Conservation (phyloP, 192 early-diverging fungal genomes). For the Gryganskiella cystojenkinii region DNA sequence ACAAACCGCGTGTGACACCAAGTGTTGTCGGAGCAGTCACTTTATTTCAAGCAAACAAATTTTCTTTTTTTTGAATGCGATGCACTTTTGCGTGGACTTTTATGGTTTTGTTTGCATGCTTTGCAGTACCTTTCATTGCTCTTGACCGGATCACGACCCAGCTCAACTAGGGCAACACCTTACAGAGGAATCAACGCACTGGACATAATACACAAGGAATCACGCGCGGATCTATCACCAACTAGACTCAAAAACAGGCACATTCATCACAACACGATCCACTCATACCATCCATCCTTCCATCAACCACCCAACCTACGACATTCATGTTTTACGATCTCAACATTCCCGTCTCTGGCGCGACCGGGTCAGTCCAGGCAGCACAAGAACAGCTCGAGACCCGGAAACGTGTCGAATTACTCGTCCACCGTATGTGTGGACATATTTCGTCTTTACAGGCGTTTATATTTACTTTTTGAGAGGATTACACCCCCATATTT, state of each 20-base stretch:
- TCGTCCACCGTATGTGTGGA: conserved; percentile 55
- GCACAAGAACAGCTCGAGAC: conserved; percentile 52
- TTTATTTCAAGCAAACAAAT: background rate
- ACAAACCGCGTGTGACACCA: too few species aligned
- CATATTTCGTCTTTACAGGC: background rate
- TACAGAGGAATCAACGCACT: too few species aligned
- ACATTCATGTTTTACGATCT: conserved; percentile 69
- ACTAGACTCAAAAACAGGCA: too few species aligned
- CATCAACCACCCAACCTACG: background rate
- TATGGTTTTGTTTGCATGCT: background rate
- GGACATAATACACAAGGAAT: too few species aligned
- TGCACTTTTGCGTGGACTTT: conserved; percentile 6
- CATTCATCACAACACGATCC: too few species aligned
- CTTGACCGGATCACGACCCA: too few species aligned
- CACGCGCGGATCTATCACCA: too few species aligned
- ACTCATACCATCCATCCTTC: too few species aligned
- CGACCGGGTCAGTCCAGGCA: conserved; percentile 20
- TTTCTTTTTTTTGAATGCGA: conserved; percentile 1
- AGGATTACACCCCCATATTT: background rate
- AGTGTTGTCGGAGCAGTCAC: conserved; percentile 13
- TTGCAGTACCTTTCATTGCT: too few species aligned
- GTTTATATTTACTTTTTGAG: background rate
- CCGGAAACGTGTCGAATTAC: conserved; percentile 55
- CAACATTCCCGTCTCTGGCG: conserved; percentile 59
- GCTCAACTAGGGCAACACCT: too few species aligned